Percentiles rank a stretch among this genome's conserved stretches.
These are phyloP conservation scores for Venturia carpophila DNA, from an alignment of 2,329 filamentous ascomycete species.

Conservation along the genomic window DNA sequence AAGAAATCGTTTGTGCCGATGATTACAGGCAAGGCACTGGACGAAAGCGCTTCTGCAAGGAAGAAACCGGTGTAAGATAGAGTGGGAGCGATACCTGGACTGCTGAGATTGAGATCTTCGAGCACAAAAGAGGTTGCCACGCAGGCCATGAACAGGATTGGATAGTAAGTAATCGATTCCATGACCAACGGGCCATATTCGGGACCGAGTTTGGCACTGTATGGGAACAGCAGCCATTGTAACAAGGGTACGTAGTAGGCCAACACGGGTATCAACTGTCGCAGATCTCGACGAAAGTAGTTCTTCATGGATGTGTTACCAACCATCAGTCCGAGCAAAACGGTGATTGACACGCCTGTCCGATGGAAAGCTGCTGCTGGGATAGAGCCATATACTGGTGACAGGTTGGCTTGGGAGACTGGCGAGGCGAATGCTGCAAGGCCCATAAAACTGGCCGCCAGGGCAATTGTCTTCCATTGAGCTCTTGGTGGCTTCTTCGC, in stretches of 20 bases:
- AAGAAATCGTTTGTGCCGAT: constrained; percentile 57
- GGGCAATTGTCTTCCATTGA: constrained; percentile 25
- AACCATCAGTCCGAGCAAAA: constrained; percentile 61
- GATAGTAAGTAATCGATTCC: constrained; percentile 63
- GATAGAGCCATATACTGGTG: constrained; percentile 82
- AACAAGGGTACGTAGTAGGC: constrained; percentile 66
- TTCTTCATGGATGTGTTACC: constrained; percentile 50
- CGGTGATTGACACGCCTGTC: constrained; percentile 55
- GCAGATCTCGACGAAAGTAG: constrained; percentile 42
- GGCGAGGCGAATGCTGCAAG: constrained; percentile 59
- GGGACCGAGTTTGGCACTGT: constrained; percentile 59
- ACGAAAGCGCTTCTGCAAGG: constrained; percentile 36
- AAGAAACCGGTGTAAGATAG: constrained; percentile 59
- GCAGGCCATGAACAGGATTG: constrained; percentile 34
- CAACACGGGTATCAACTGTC: constrained; percentile 58
- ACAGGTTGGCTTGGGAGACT: constrained; percentile 66
- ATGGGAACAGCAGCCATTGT: constrained; percentile 62
- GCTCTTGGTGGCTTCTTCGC: constrained; percentile 17
- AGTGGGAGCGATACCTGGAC: constrained; percentile 58
- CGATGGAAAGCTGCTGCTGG: constrained; percentile 66
- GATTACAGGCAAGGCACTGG: constrained; percentile 37
- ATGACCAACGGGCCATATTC: constrained; percentile 67
- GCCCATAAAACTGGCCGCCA: constrained; percentile 39
- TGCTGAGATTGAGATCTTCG: constrained; percentile 52
- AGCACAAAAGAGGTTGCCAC: constrained; percentile 44